Evolutionary conservation across 345 rosid genomes (phyloP).

Genomic region (Diplotaxis tenuifolia): DNA sequence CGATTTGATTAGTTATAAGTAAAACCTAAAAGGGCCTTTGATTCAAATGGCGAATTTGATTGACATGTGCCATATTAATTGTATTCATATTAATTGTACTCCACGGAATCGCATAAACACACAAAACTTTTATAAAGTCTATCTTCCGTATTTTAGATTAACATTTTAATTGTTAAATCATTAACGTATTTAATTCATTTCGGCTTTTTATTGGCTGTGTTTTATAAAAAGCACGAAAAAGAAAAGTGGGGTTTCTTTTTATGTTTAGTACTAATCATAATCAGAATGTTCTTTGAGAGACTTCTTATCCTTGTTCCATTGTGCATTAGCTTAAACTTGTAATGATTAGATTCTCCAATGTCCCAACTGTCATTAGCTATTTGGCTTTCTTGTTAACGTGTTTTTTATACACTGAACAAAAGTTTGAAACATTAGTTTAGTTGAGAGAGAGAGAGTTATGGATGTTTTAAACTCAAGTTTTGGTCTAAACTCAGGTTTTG

Average conservation of each 20-base stretch:
- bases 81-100: constrained; percentile 10
- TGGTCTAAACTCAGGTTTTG: too few relatives aligned
- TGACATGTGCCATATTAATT: constrained; percentile 26
- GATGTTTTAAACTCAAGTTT: background rate
- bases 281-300: constrained; percentile 39
- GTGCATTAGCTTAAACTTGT: constrained; percentile 17
- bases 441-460: background rate
- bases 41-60: constrained; percentile 30
- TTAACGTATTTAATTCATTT: constrained; percentile 10
- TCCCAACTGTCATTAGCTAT: constrained; percentile 24
- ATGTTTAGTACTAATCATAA: constrained; percentile 35
- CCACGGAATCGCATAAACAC: constrained; percentile 25
- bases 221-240: background rate
- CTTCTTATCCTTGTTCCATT: constrained; percentile 33
- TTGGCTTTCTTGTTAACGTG: constrained; percentile 8
- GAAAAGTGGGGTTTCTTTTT: constrained; percentile 33
- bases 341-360: constrained; percentile 32
- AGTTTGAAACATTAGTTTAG: background rate
- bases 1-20: constrained; percentile 22
- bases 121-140: constrained; percentile 23
- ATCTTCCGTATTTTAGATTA: background rate
- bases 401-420: background rate
- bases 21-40: constrained; percentile 13
- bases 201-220: constrained; percentile 18
- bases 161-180: background rate